Base-by-base conservation (phyloP, 345 rosid genomes). In the Schrenkiella parvula region DNA sequence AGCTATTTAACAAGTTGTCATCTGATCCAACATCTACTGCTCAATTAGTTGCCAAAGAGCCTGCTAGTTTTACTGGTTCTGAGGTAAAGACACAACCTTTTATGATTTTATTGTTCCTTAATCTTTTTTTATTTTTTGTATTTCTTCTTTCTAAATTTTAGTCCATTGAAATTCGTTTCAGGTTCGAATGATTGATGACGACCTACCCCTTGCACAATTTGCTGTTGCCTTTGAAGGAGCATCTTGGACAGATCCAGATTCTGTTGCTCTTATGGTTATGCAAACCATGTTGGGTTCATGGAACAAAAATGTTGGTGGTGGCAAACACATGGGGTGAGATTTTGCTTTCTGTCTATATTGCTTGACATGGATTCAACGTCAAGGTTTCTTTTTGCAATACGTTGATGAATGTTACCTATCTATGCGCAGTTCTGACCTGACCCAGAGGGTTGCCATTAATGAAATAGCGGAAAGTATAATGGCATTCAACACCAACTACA, bases 401-500 rank as follows among this genome's bases (percentile, higher is more conserved):
- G 37, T 62, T 86, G 71, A 74, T 75, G 46, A 22, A 7, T 57
- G 21, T 62, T 60, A 31, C 48, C 71, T 64, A 32, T 60, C 17
- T 63, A 42, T 65, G 39, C 35, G 72, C 90, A 95, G 99, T 28
- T 89, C 99, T 28, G 92, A 84, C 82, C 84, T 95, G 78, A 91
- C 80, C 29, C 99, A 95, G 70, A 88, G 88, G 81, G 90, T 87
- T 74, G 86, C 85, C 62, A 84, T 92, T 38, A 76, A 92, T 81
- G 99, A 90, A 80, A 73, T 95, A 79, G 98, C 98, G 0, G 99
- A 95, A 81, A 92, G 92, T 76, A 84, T 92, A 83, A 92, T 92
- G 98, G 92, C 99, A 41, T 95, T 95, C 80, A 95, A 95, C 76
- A 95, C 98, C 79, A 95, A 95, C 88, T 95, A 95, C 76, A 95